Base-by-base conservation (phyloP, 208 protist genomes). In the Acanthamoeba quina region DNA sequence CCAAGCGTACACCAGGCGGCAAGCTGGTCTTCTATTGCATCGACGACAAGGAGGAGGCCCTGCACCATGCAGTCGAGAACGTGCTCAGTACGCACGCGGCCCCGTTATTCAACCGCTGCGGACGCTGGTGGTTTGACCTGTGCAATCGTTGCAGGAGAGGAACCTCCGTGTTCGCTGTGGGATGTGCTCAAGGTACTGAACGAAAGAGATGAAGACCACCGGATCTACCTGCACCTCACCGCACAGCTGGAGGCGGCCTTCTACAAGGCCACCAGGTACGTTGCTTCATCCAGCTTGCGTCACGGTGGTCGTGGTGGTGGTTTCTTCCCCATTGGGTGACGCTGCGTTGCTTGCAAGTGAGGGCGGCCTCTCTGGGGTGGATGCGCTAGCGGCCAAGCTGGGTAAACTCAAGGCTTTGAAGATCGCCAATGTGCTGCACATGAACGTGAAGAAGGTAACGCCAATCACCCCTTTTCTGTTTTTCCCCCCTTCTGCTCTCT, bases 21-120 rank as follows among this genome's bases (percentile, higher is more conserved):
- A 86, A 86, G 78, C 78, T 86, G 19, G 31, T 86, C 49, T 86
- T 86, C 49, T 86, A 86, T 24, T 86, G 78, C n/a, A 62, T 86
- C 15, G 78, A 86, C 29, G 78, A 86, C 49, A 86, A 62, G 78
- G 78, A 86, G 62, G 78, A 60, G 52, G 37, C 78, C 26, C 49
- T 86, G 2, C 78, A 86, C 1, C 78, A 62, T 7, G 78, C 78
- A 10, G 78, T 86, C n/a, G 78, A 86, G 24, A 41, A 7, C 78
- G 29, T 86, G 11, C 52, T 86, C 29, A 26, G 78, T 86, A 24
- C 21, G 24, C 58, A 1, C 37, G 37, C 37, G 5, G 21, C 49
- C 74, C 1, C 60, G 15, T 10, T 21, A 11, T 4, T 52, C 44
- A 49, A 49, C 72, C 15, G 2, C 52, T 29, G 1, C 72, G 21